Base-by-base conservation (phyloP, 2,329 filamentous ascomycete genomes). In the Leptographium radiaticola region DNA sequence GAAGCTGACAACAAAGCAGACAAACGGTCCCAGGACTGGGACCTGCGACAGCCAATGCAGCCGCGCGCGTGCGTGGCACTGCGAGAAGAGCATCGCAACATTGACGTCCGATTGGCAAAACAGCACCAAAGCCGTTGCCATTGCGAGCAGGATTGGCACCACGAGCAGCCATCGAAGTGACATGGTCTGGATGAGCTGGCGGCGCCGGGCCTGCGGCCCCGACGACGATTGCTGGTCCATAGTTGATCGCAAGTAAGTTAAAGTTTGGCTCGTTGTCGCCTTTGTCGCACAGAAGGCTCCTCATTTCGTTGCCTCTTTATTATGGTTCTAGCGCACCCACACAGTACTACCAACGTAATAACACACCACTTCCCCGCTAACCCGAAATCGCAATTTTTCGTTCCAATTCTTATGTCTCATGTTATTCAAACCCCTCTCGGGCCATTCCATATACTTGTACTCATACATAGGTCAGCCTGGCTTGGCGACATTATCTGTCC, bases 1-100 rank as follows among this genome's bases (percentile, higher is more conserved):
- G 67, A 76, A 75, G 67, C 70, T 72, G 61, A 76, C 66, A 55
- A 75, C 62, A 63, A 74, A 77, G 64, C 75, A 79, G 33, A 67
- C 55, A 16, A 73, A 71, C 2, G 72, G 66, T 40, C 73, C 74
- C 30, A 78, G 52, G 45, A 71, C 56, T 7, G 73, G 74, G 2
- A 75, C 60, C n/a, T 63, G 68, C 47, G 70, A 71, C 25, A 79
- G 62, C 12, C 6, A n/a, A 12, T 71, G 72, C 25, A 77, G 61
- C 16, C 71, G 71, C 10, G 73, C 64, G 55, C 65, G 71, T 2
- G 75, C 67, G 61, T 76, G 71, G 64, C 75, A 79, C 59, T 77
- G 75, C 45, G 74, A 76, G 66, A 72, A 77, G 56, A 79, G 72
- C 57, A 76, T 66, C 18, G 72, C 70, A 53, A 71, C 66, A 67